Evolutionary conservation across 306 rosid genomes (phyloP), one percentile per base, ranked within the genome.

Genomic region (Rosa chinensis): DNA sequence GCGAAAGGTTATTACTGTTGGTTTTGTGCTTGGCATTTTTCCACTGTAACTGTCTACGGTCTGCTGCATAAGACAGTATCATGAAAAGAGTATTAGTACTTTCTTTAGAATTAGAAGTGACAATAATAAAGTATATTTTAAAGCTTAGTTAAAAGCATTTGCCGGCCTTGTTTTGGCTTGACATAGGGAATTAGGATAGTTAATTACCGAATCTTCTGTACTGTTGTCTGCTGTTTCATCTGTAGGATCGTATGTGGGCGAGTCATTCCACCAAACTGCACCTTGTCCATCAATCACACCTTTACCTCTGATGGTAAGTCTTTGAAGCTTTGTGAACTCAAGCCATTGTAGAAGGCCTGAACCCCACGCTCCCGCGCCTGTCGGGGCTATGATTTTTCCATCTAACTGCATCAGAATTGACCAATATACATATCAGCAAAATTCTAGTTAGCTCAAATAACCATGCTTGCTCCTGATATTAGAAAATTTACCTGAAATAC

Each of bases 221-320:
- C 43, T 74, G 1, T 42, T 52, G 28, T n/a, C 25, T 59, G 52
- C 17, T 56, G 73, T 40, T 81, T 79, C 81, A 39, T 83, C 48
- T 49, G 84, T 50, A 43, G 87, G 83, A 71, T 62, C 77, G 87
- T 74, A 62, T 45, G 82, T 75, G 43, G 87, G 90, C 1, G 82
- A 83, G 58, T 77, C 85, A 71, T 66, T 71, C 97, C 97, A 92
- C 97, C 95, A 92, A 6, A 87, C 83, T 35, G 95, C 89, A 71
- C 97, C 97, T 84, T 89, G 93, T 32, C 97, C 97, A 76, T 92
- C 97, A 80, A 92, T 87, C 12, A 89, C 75, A 4, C 97, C 95
- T 82, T 89, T 90, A 12, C 97, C 97, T 73, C 18, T 89, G 10
- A 92, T 79, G 25, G 93, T 80, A 47, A 92, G 77, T 43, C 82